Conservation (phyloP, 495 filamentous ascomycete species). For the Penicillium waksmanii region DNA sequence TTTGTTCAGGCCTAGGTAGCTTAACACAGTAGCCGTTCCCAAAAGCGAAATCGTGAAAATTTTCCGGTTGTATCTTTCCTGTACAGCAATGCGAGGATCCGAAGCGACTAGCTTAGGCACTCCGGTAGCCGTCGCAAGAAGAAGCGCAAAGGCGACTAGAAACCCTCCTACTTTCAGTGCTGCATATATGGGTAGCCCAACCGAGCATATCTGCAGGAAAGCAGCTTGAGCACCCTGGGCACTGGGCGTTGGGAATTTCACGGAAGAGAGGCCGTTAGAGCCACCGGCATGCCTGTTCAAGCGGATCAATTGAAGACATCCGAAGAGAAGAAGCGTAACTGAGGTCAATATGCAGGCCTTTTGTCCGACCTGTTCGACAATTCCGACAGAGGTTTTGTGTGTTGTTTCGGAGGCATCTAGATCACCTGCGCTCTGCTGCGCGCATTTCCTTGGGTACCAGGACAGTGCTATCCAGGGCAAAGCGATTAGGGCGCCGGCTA, state of each 20-base stretch:
- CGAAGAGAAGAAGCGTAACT: conserved; percentile 35
- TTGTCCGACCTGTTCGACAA: conserved; percentile 18
- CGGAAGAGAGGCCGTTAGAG: conserved; percentile 3
- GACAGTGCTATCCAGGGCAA: conserved; percentile 48
- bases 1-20: conserved; percentile 40
- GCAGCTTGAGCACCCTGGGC: conserved; percentile 18
- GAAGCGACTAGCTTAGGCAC: conserved; percentile 33
- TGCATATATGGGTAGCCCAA: conserved; percentile 61
- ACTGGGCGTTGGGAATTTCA: conserved; percentile 26
- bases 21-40: conserved; percentile 28
- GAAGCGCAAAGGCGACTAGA: conserved; percentile 53
- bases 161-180: conserved; percentile 58
- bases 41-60: conserved; percentile 34
- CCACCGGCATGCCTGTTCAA: conserved; percentile 11
- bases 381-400: not conserved
- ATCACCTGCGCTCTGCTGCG: conserved; percentile 10
- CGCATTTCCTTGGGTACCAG: conserved; percentile 43
- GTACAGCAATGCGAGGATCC: conserved; percentile 10
- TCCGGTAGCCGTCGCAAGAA: conserved; percentile 49
- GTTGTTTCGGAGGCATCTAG: conserved; percentile 9
- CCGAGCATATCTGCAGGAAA: conserved; percentile 32
- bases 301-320: conserved; percentile 28
- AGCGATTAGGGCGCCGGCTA: conserved; percentile 36
- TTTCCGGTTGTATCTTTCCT: conserved; percentile 35
- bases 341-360: conserved; percentile 29